Evolutionary conservation across 129 eudicot genomes (phyloP).

Genomic region (Escallonia rubra): DNA sequence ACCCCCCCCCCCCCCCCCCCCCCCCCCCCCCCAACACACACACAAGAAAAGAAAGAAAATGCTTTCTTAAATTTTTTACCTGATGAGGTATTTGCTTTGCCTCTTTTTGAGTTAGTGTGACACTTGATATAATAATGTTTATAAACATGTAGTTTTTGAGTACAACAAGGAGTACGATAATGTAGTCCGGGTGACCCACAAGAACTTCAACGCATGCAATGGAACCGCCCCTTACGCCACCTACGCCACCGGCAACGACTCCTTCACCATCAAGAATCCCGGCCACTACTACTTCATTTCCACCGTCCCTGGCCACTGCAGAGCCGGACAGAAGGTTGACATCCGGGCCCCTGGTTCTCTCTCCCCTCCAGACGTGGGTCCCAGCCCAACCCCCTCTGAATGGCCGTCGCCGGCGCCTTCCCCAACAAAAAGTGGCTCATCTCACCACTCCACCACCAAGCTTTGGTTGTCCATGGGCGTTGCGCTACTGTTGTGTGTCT

Average conservation of each 20-base stretch:
- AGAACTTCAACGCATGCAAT: constrained; percentile 36
- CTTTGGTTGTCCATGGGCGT: too few relatives aligned
- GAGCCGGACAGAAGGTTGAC: constrained; percentile 49
- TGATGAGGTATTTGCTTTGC: neutral
- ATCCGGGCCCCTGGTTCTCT: constrained; percentile 30
- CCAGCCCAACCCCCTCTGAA: neutral
- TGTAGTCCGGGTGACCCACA: constrained; percentile 43
- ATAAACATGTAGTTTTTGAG: constrained; percentile 26
- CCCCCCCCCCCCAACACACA: too few relatives aligned
- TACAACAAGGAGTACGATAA: constrained; percentile 30
- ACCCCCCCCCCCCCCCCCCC: too few relatives aligned
- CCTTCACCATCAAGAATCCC: constrained; percentile 24
- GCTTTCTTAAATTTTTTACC: neutral
- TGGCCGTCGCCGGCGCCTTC: too few relatives aligned
- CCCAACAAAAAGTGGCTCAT: too few relatives aligned
- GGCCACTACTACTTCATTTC: constrained; percentile 56
- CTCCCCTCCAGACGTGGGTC: neutral
- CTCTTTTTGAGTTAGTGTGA: too few relatives aligned
- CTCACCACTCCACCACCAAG: too few relatives aligned
- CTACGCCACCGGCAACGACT: constrained; percentile 46
- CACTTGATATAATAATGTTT: too few relatives aligned
- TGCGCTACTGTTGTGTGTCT: too few relatives aligned
- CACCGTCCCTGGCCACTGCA: constrained; percentile 42
- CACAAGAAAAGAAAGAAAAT: neutral
- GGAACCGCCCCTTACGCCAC: constrained; percentile 15